phyloP scores from a whole-genome alignment of 192 early-diverging fungal genomes.

The Cetraspora pellucida region DNA sequence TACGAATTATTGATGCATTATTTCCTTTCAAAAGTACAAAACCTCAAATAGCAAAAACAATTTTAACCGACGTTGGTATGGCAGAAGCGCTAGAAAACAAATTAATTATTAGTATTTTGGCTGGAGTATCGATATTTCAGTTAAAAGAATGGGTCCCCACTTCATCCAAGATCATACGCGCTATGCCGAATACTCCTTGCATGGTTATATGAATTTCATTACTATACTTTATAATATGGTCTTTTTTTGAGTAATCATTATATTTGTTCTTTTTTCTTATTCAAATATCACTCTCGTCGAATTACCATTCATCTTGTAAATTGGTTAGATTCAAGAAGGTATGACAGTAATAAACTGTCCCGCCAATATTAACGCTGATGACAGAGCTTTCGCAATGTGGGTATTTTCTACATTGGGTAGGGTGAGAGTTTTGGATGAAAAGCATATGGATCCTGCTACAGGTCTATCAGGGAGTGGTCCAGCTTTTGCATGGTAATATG shows the following conservation, averaged over 20 bases:
- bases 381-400: constrained; percentile 43
- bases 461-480: constrained; percentile 56
- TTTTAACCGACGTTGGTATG: constrained; percentile 49
- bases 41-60: constrained; percentile 53
- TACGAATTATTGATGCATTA: constrained; percentile 5
- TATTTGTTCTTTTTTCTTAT: background rate
- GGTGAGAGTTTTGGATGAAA: constrained; percentile 52
- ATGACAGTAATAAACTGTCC: constrained; percentile 55
- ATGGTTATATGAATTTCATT: constrained; percentile 34
- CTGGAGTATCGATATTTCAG: constrained; percentile 54
- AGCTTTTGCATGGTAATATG: constrained; percentile 55
- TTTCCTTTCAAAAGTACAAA: constrained; percentile 42
- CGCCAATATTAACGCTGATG: constrained; percentile 39
- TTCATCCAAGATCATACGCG: constrained; percentile 50
- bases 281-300: background rate
- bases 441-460: constrained; percentile 57
- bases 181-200: constrained; percentile 63
- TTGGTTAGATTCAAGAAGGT: constrained; percentile 51
- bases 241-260: background rate
- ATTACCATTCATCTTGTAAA: background rate
- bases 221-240: background rate
- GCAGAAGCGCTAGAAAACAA: constrained; percentile 47
- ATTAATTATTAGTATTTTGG: constrained; percentile 54
- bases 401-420: constrained; percentile 57
- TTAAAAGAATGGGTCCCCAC: constrained; percentile 51